phyloP scores from a whole-genome alignment of 176 grass and related monocot genomes.

The Tillandsia fasciculata region DNA sequence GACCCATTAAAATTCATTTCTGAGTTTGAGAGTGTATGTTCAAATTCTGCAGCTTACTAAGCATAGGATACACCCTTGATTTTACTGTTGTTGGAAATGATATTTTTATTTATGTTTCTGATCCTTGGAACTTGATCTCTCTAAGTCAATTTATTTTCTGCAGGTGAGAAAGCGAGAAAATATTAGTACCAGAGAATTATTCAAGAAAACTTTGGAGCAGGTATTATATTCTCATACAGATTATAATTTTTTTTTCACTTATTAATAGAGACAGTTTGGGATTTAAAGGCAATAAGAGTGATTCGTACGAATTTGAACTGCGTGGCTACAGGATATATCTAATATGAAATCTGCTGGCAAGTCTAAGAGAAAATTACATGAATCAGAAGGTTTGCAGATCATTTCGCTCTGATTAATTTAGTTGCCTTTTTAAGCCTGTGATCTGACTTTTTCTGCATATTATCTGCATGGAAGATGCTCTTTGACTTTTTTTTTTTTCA shows the following conservation, averaged over 20 bases:
- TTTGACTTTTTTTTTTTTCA: neutral
- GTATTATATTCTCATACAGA: slow-evolving; percentile 12
- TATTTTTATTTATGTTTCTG: neutral
- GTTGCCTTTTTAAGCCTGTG: neutral
- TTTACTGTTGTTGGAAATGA: slow-evolving; percentile 1
- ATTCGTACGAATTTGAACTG: neutral
- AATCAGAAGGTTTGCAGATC: slow-evolving; percentile 8
- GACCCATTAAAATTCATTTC: slow-evolving; percentile 60
- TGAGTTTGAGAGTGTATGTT: slow-evolving; percentile 79
- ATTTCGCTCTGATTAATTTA: neutral
- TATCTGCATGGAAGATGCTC: neutral
- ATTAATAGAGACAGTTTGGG: neutral
- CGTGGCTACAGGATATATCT: slow-evolving; percentile 12
- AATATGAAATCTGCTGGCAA: neutral
- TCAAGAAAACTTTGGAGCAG: slow-evolving; percentile 53
- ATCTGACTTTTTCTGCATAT: neutral
- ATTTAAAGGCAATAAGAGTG: neutral
- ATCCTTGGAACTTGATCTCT: neutral
- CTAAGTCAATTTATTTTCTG: slow-evolving; percentile 17
- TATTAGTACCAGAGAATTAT: slow-evolving; percentile 41
- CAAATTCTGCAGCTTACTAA: slow-evolving; percentile 11
- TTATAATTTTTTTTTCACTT: neutral
- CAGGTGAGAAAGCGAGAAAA: slow-evolving; percentile 75
- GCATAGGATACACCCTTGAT: neutral
- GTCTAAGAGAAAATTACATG: neutral